Percentiles rank a stretch among this genome's conserved stretches.
These are phyloP conservation scores for Neonectria punicea DNA, from an alignment of 2,329 filamentous ascomycete genomes.

Conservation along the genomic window DNA sequence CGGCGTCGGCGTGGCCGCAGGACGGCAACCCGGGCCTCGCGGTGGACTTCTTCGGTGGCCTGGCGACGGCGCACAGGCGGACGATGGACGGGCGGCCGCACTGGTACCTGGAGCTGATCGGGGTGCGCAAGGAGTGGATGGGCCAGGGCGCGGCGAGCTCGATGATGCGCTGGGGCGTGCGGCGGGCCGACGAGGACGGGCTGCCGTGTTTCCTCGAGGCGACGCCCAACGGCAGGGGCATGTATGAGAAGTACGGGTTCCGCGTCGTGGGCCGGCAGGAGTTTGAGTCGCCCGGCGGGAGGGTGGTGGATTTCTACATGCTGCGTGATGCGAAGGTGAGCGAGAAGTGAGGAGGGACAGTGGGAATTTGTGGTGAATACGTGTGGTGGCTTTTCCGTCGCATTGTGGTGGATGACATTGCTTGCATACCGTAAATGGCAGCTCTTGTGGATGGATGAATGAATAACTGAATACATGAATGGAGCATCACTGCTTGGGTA, in stretches of 20 bases:
- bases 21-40: conserved; percentile 51
- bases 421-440: not conserved
- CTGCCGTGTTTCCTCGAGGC: conserved; percentile 61
- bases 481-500: not conserved
- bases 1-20: conserved; percentile 51
- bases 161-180: conserved; percentile 60
- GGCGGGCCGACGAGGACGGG: conserved; percentile 55
- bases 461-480: not conserved
- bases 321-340: conserved; percentile 38
- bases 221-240: conserved; percentile 56
- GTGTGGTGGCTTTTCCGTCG: not conserved
- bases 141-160: conserved; percentile 57
- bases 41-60: conserved; percentile 52
- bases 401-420: not conserved
- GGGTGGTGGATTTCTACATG: conserved; percentile 51
- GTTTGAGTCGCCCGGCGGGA: conserved; percentile 47
- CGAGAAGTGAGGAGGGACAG: conserved; percentile 9
- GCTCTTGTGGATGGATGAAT: not conserved
- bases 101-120: conserved; percentile 61
- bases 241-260: conserved; percentile 63
- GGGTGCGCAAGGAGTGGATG: conserved; percentile 54
- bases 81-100: conserved; percentile 56
- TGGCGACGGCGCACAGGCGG: conserved; percentile 48
- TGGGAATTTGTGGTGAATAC: not conserved
- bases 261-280: conserved; percentile 48